Percentiles rank a stretch among this genome's conserved stretches.
These are phyloP conservation scores for Penicillium dipodomyicola DNA, from an alignment of 495 filamentous ascomycete genomes.

Conservation along the genomic window DNA sequence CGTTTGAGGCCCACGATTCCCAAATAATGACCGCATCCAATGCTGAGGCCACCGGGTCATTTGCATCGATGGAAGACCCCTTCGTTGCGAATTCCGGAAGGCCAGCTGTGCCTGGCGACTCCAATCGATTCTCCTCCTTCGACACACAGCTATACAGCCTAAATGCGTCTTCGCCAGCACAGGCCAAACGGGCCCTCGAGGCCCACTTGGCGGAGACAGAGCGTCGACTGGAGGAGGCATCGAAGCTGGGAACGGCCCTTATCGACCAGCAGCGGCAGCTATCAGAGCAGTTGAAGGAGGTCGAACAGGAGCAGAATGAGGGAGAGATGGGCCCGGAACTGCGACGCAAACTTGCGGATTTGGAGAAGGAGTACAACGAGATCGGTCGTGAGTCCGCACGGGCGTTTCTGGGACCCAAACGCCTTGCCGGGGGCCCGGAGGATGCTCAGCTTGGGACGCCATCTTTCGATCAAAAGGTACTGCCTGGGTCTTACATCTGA, in stretches of 20 bases:
- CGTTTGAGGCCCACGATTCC: conserved; percentile 18
- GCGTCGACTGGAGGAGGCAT: conserved; percentile 84
- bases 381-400: conserved; percentile 86
- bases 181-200: conserved; percentile 83
- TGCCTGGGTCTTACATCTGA: neutral
- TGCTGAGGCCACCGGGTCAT: conserved; percentile 19
- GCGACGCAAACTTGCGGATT: conserved; percentile 74
- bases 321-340: conserved; percentile 82
- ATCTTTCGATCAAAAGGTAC: conserved; percentile 61
- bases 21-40: conserved; percentile 23
- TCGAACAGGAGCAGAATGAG: conserved; percentile 75
- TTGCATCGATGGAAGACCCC: conserved; percentile 52
- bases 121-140: conserved; percentile 74
- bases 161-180: conserved; percentile 74
- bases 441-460: conserved; percentile 55
- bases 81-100: conserved; percentile 46
- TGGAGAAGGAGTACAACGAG: conserved; percentile 94
- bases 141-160: conserved; percentile 75
- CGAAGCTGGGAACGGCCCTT: conserved; percentile 78
- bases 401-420: conserved; percentile 79
- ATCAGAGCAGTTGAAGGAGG: conserved; percentile 74
- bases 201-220: conserved; percentile 90
- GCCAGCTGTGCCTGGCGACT: conserved; percentile 42
- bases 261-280: conserved; percentile 81
- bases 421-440: conserved; percentile 65